Evolutionary conservation across 345 rosid species (phyloP).

Genomic region (Dipteronia dyeriana): DNA sequence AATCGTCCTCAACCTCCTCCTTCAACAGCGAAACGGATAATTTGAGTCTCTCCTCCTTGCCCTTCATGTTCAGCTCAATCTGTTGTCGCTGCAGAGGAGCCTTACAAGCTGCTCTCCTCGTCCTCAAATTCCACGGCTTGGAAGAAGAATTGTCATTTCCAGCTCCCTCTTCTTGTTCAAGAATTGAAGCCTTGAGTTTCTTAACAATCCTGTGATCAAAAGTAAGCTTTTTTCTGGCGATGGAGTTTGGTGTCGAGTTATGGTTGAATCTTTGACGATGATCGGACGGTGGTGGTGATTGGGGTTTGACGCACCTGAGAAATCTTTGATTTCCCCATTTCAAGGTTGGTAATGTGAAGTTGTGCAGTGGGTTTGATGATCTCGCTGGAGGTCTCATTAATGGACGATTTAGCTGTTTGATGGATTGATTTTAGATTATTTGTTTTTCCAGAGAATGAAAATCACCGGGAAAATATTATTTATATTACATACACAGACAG

Average conservation of each 20-base stretch:
- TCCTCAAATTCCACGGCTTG: slow-evolving; percentile 76
- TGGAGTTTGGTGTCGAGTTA: neutral
- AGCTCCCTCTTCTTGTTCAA: slow-evolving; percentile 25
- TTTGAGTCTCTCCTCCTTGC: slow-evolving; percentile 39
- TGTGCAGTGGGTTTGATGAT: slow-evolving; percentile 54
- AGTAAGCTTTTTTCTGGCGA: slow-evolving; percentile 18
- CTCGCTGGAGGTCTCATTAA: slow-evolving; percentile 30
- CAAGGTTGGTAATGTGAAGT: slow-evolving; percentile 58
- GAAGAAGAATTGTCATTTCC: slow-evolving; percentile 14
- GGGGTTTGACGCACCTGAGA: slow-evolving; percentile 51
- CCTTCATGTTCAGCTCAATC: neutral
- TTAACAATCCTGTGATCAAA: neutral
- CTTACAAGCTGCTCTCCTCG: slow-evolving; percentile 64
- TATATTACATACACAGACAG: neutral
- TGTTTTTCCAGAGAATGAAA: neutral
- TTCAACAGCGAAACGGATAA: slow-evolving; percentile 52
- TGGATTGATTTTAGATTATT: neutral
- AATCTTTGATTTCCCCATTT: slow-evolving; percentile 56
- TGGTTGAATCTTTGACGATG: neutral
- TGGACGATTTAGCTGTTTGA: neutral
- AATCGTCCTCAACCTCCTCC: slow-evolving; percentile 73
- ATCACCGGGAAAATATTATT: neutral
- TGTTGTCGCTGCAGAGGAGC: neutral
- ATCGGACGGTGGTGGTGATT: neutral
- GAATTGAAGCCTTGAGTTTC: slow-evolving; percentile 29